Conservation (phyloP, 345 rosid species). For the Eutrema heterophyllum region DNA sequence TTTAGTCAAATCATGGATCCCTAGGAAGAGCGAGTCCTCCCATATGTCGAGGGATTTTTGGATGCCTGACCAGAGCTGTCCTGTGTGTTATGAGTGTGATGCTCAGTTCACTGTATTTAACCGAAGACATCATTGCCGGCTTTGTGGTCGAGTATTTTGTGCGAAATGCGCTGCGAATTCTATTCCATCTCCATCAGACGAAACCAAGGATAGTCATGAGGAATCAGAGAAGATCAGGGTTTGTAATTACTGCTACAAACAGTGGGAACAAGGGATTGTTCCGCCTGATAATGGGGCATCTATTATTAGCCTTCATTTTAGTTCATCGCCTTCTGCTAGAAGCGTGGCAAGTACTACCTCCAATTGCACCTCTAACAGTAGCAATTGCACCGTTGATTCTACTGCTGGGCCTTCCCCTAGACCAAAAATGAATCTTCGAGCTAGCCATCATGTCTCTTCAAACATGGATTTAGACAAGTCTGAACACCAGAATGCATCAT, state of each 20-base stretch:
- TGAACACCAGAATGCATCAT: slow-evolving; percentile 40
- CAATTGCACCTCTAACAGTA: slow-evolving; percentile 60
- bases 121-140: slow-evolving; percentile 91
- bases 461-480: slow-evolving; percentile 42
- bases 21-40: slow-evolving; percentile 59
- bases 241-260: slow-evolving; percentile 84
- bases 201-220: slow-evolving; percentile 45
- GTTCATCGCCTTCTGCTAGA: slow-evolving; percentile 67
- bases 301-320: slow-evolving; percentile 50
- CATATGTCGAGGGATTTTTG: slow-evolving; percentile 80
- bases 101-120: slow-evolving; percentile 83
- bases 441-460: slow-evolving; percentile 36
- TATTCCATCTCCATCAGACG: slow-evolving; percentile 62
- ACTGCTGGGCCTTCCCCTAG: slow-evolving; percentile 58
- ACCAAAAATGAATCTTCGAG: slow-evolving; percentile 41
- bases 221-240: slow-evolving; percentile 77
- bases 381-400: slow-evolving; percentile 61
- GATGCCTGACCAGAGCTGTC: slow-evolving; percentile 98
- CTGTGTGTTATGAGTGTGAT: slow-evolving; percentile 95
- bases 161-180: slow-evolving; percentile 80
- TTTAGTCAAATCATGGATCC: slow-evolving; percentile 73
- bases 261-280: slow-evolving; percentile 57
- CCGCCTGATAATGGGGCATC: slow-evolving; percentile 48
- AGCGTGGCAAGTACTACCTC: slow-evolving; percentile 71
- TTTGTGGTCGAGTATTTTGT: slow-evolving; percentile 89